A percentile compares a stretch with the other conserved stretches of the same genome.
phyloP scores from a whole-genome alignment of 257 asterid genomes.

The Leptodermis oblonga region DNA sequence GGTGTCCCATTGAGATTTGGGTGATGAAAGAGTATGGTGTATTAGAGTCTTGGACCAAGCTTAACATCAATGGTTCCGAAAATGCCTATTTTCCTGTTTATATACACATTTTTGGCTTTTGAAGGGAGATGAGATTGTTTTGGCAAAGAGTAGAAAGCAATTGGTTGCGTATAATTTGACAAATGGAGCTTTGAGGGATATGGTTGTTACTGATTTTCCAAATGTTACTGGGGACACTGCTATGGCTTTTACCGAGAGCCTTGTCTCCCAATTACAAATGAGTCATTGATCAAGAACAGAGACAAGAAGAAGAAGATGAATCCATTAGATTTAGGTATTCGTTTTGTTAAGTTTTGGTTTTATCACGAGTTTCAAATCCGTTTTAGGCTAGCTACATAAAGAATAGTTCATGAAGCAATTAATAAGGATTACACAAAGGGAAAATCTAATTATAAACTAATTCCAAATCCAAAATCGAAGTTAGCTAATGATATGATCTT shows the following conservation, averaged over 20 bases:
- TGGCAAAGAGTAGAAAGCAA: slow-evolving; percentile 13
- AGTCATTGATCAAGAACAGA: too few relatives aligned
- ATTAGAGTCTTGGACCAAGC: slow-evolving; percentile 35
- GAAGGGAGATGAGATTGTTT: slow-evolving; percentile 27
- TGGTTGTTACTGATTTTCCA: slow-evolving; percentile 21
- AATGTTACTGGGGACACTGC: neutral
- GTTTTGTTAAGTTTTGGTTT: too few relatives aligned
- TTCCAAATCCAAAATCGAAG: too few relatives aligned
- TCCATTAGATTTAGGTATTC: too few relatives aligned
- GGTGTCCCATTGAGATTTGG: slow-evolving; percentile 31
- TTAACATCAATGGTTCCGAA: slow-evolving; percentile 7
- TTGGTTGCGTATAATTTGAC: neutral
- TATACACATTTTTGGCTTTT: slow-evolving; percentile 19
- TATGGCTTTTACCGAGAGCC: neutral
- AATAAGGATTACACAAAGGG: too few relatives aligned
- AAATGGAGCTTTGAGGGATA: neutral
- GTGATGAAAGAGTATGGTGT: slow-evolving; percentile 40
- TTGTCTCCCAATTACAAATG: slow-evolving; percentile 18
- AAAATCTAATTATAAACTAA: too few relatives aligned
- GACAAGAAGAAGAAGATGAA: neutral
- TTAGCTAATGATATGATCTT: too few relatives aligned
- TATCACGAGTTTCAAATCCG: too few relatives aligned
- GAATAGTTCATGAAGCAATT: too few relatives aligned
- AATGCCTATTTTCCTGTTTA: neutral
- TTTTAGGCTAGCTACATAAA: too few relatives aligned